Base-by-base conservation (phyloP, 2,329 filamentous ascomycete genomes). In the Penicillium sp. region DNA sequence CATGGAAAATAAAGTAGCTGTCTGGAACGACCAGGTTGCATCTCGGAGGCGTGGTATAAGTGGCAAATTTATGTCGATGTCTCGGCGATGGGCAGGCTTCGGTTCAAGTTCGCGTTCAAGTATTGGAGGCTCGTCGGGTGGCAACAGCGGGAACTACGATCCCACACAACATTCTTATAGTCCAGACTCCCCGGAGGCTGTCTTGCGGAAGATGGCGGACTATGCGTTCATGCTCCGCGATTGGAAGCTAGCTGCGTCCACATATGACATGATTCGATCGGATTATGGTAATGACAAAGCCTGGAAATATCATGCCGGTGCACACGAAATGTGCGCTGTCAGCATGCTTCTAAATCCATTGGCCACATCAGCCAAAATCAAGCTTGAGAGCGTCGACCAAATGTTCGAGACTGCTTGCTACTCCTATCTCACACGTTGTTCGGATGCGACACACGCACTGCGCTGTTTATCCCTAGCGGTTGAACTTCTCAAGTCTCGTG, bases 11-110 rank as follows among this genome's bases (percentile, higher is more conserved):
- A 88, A 90, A 63, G 85, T 96, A 12, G 89, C 91, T 6, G 82
- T 92, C 6, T 99, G 94, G 96, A 99, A 99, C 70, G 94, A 99
- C 68, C 93, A 97, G 74, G 90, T 97, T 27, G 93, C 93, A 17
- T 97, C 96, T 13, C 85, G 91, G 58, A 84, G 96, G 57, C 87
- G 91, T 69, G 96, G 96, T 15, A 82, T 99, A 48, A 90, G 90
- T 55, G 96, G 96, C 12, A 86, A 92, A n/a, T 93, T 99, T 74
- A 92, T 96, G 82, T 96, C 89, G 10, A 81, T 99, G 56, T 96
- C 93, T 0, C 93, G 94, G 69, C 89, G 92, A 65, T 97, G 91
- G 86, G 85, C 90, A 8, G 87, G 88, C 1, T 96, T 97, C 68
- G 90, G 91, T 33, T 81, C 83, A 44, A 81, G 82, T 48, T 85